These are phyloP conservation scores for Condylostoma magnum DNA, from an alignment of 169 alveolate genomes.

Conservation along the genomic window DNA sequence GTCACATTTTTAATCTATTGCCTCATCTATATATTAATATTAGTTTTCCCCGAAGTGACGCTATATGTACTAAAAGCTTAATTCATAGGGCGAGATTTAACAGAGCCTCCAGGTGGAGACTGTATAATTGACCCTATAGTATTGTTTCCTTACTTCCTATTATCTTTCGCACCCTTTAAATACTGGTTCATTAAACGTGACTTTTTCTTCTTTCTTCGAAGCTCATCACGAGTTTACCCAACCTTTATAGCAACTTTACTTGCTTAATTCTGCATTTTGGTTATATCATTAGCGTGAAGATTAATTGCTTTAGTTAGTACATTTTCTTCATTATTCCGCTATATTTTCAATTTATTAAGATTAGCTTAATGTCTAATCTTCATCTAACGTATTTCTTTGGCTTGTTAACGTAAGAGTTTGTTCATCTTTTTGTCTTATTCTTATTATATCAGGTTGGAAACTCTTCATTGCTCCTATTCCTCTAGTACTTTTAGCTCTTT, in stretches of 20 bases:
- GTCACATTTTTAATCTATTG: too few relatives aligned
- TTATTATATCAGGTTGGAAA: slow-evolving; percentile 41
- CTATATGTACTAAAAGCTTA: too few relatives aligned
- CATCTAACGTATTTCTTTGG: slow-evolving; percentile 42
- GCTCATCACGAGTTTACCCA: slow-evolving; percentile 54
- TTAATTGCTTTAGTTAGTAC: slow-evolving; percentile 43
- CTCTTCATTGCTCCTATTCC: slow-evolving; percentile 42
- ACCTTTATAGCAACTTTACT: slow-evolving; percentile 42
- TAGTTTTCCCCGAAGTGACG: too few relatives aligned
- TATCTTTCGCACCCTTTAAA: slow-evolving; percentile 2
- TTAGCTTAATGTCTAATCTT: slow-evolving; percentile 34
- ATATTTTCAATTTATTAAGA: slow-evolving; percentile 41
- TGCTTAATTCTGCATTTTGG: slow-evolving; percentile 46
- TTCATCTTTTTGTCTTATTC: slow-evolving; percentile 39
- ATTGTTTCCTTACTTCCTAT: too few relatives aligned
- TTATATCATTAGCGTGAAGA: slow-evolving; percentile 51
- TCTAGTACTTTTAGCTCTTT: slow-evolving; percentile 42
- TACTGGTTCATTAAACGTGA: slow-evolving; percentile 30
- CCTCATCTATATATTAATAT: too few relatives aligned
- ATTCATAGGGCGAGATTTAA: too few relatives aligned
- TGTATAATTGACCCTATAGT: too few relatives aligned
- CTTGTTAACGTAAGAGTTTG: slow-evolving; percentile 35
- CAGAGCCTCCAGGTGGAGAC: too few relatives aligned
- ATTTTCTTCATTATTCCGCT: slow-evolving; percentile 40
- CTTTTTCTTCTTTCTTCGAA: slow-evolving; percentile 41